Evolutionary conservation across 306 rosid species (phyloP), one percentile per base, ranked within the genome.

Genomic region (Acacia crassicarpa): DNA sequence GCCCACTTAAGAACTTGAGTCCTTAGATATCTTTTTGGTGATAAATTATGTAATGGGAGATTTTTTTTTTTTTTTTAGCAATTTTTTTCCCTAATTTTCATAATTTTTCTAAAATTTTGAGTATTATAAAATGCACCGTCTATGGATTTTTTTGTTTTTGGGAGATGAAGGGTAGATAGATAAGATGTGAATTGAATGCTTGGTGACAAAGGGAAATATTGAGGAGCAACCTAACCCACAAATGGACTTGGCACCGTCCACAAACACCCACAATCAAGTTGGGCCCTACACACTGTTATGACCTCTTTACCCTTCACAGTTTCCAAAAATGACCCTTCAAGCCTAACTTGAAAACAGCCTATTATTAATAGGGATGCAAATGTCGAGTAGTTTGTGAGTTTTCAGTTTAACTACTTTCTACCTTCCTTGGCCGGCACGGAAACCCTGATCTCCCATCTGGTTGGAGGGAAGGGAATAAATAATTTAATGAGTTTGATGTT

Each of bases 161-260:
- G 6, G 6, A 38, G 41, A 38, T 38, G 41, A 6, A 38, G 8
- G 67, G 35, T 12, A 62, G 67, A 62, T 62, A 27, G 40, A 59
- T 5, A 38, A 2, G 40, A 62, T 32, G 40, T 5, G 69, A 63
- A 63, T 63, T 30, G 69, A 63, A 63, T 63, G 41, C 69, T 63
- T 63, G 69, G 69, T 63, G 43, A 4, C 69, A 5, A 15, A 30
- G 69, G 69, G 5, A 25, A 41, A n/a, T 7, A 6, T 30, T 43
- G 20, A 30, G 4, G 11, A 63, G 9, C 19, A 65, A 65, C 71
- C 75, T 11, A 70, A 22, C 54, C 2, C 38, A 22, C n/a, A 70
- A 38, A 70, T 44, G 75, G 75, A 70, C 56, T 30, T 6, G 75
- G 56, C 49, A 70, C 75, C 75, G 30, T 70, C 75, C 48, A 0